Percentiles rank a stretch among this genome's conserved stretches.
Conservation (phyloP, 495 filamentous ascomycete genomes). For the Hypoxylon cercidicola region DNA sequence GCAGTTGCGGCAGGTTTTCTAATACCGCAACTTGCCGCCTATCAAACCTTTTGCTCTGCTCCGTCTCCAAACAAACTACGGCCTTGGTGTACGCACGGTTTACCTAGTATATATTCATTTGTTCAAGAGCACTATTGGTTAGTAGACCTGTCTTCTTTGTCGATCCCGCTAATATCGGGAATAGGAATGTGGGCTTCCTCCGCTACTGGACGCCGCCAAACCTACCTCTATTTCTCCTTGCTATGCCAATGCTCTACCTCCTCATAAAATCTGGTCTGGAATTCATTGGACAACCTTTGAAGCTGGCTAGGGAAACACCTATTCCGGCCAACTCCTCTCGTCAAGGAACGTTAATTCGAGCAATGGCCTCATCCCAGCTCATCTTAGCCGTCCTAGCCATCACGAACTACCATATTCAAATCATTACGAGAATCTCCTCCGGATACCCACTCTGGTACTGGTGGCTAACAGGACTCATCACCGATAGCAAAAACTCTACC, state of each 20-base stretch:
- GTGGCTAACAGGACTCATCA: slow-evolving; percentile 68
- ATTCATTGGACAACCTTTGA: slow-evolving; percentile 40
- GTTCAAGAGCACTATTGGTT: slow-evolving; percentile 93
- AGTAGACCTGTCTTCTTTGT: slow-evolving; percentile 15
- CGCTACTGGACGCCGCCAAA: slow-evolving; percentile 92
- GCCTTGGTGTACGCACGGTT: slow-evolving; percentile 75
- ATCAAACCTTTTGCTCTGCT: slow-evolving; percentile 71
- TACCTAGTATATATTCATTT: slow-evolving; percentile 91
- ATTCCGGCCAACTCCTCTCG: slow-evolving; percentile 2
- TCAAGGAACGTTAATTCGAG: slow-evolving; percentile 51
- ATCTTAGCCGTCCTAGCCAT: slow-evolving; percentile 76
- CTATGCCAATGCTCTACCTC: slow-evolving; percentile 79
- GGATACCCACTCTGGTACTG: slow-evolving; percentile 92
- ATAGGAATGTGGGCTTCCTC: slow-evolving; percentile 86
- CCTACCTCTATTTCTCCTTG: slow-evolving; percentile 86
- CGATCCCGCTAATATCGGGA: slow-evolving; percentile 15
- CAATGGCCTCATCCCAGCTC: slow-evolving; percentile 77
- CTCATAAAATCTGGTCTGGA: slow-evolving; percentile 70
- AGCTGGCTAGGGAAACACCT: slow-evolving; percentile 22
- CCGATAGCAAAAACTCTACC: slow-evolving; percentile 35
- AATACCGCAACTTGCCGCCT: slow-evolving; percentile 81
- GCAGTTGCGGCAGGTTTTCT: slow-evolving; percentile 72
- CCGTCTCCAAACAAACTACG: slow-evolving; percentile 48
- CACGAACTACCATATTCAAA: slow-evolving; percentile 89
- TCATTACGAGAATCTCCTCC: slow-evolving; percentile 88